Evolutionary conservation across 1,284 basidiomycete species (phyloP), one percentile per base, ranked within the genome.

Genomic region (Pterulicium gracile): DNA sequence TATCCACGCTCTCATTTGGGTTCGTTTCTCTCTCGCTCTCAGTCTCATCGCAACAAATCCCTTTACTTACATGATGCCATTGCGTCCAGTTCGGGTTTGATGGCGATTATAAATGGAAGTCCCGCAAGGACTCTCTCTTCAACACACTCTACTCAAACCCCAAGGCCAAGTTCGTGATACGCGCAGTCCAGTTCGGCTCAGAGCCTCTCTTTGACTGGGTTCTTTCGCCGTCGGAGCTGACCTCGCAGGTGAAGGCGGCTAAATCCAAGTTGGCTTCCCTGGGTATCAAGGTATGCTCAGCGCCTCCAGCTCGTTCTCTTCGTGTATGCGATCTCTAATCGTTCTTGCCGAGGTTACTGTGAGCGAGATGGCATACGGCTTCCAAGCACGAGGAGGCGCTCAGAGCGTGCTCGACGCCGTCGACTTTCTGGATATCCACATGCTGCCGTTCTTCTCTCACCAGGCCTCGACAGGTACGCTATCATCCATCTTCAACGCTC

Each of bases 1-100:
- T 39, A 73, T 88, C 2, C 82, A 87, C 51, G 78, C 81, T 19
- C 63, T 88, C 14, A 75, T 88, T 48, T 88, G 82, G 83, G 81
- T 81, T 54, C 53, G 70, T 55, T 17, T 21, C 18, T n/a, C 44
- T 36, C 22, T 40, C 15, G 18, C 24, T 43, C 23, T 23, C 17
- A n/a, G n/a, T n/a, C 4, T 20, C 22, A 7, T 18, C 22, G 4
- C 18, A 5, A 12, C 15, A 39, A 23, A 18, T 13, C 19, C 3
- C 24, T 58, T 52, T 45, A 50, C 54, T 32, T 51, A 18, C 32
- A 36, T 13, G 44, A 24, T 23, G 41, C n/a, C 20, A 5, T 3
- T 3, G n/a, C n/a, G n/a, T 34, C 21, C 20, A n/a, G 14, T 14
- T n/a, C 57, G 78, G 80, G 7, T 86, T 81, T 51, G 65, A 79